Evolutionary conservation across 2,329 filamentous ascomycete genomes (phyloP), one percentile per base, ranked within the genome.

Genomic region (Berkeleyomyces basicola): DNA sequence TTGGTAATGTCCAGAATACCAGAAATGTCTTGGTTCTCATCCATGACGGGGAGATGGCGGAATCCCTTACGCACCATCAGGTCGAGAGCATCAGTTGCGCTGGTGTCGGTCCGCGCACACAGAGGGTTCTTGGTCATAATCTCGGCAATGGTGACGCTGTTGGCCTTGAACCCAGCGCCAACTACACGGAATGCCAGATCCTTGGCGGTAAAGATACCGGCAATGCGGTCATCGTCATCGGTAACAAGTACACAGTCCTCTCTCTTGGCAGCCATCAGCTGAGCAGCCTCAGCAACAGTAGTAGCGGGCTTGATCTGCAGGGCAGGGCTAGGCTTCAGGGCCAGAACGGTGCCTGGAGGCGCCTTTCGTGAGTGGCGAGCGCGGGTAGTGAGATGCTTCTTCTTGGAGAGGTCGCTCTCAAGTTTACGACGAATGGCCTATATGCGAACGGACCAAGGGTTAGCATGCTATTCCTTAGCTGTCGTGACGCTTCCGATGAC

Each of bases 121-220:
- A 99, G 83, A 9, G 93, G 93, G 77, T 99, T 99, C 80, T 97
- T 96, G 72, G 93, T 99, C 93, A 99, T 99, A 74, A 99, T 99
- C 72, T 97, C 91, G 68, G 90, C 88, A 72, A 99, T 96, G 31
- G 90, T 95, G 69, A 97, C 84, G 71, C 86, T 89, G 72, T 83
- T 86, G 40, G 93, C 88, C 77, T 96, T 95, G 70, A 91, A 81
- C 37, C 93, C 93, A 63, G 85, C 84, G 63, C 92, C 93, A 36
- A 99, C 92, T 9, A 99, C 93, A 64, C 93, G 85, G 79, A 97
- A 99, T 16, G 93, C 93, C 71, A 99, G 79, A 78, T 99, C 93
- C 78, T 99, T 99, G 68, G 93, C 93, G 0, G 93, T 99, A 74
- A 99, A 99, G 73, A 99, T 99, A 76, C 93, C 93, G 53, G 93